These are phyloP conservation scores for Fragaria vesca DNA, from an alignment of 306 rosid species.

Conservation along the genomic window DNA sequence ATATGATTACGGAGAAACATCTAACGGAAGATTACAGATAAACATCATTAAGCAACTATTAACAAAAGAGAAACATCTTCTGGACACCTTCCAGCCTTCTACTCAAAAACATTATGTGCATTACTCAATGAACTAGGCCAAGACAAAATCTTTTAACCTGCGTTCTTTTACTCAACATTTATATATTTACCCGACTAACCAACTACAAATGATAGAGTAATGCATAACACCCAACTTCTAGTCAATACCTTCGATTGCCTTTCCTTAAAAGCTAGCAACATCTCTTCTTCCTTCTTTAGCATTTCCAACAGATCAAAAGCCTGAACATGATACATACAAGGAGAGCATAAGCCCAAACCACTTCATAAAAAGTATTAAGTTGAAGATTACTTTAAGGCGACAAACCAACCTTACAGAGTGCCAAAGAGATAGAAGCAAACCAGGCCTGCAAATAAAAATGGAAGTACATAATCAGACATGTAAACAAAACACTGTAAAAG, in stretches of 20 bases:
- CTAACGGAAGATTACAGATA: too few relatives aligned
- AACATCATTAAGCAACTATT: not conserved
- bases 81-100: not conserved
- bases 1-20: not conserved
- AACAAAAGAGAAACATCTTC: not conserved
- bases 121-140: too few relatives aligned
- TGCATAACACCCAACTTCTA: not conserved
- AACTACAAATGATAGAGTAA: not conserved
- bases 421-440: slow-evolving; percentile 75
- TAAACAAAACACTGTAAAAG: not conserved
- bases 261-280: slow-evolving; percentile 75
- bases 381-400: slow-evolving; percentile 16
- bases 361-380: slow-evolving; percentile 3
- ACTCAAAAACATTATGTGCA: not conserved
- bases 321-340: slow-evolving; percentile 38
- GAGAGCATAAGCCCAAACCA: slow-evolving; percentile 22
- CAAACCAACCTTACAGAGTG: slow-evolving; percentile 79
- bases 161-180: not conserved
- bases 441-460: slow-evolving; percentile 63
- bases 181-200: not conserved
- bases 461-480: not conserved
- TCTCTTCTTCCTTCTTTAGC: slow-evolving; percentile 89
- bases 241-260: slow-evolving; percentile 63
- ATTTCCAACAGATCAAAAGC: slow-evolving; percentile 77
- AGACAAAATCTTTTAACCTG: not conserved